A percentile compares a stretch with the other conserved stretches of the same genome.
These are phyloP conservation scores for Adansonia rubrostipa DNA, from an alignment of 441 rosid genomes.

Conservation along the genomic window DNA sequence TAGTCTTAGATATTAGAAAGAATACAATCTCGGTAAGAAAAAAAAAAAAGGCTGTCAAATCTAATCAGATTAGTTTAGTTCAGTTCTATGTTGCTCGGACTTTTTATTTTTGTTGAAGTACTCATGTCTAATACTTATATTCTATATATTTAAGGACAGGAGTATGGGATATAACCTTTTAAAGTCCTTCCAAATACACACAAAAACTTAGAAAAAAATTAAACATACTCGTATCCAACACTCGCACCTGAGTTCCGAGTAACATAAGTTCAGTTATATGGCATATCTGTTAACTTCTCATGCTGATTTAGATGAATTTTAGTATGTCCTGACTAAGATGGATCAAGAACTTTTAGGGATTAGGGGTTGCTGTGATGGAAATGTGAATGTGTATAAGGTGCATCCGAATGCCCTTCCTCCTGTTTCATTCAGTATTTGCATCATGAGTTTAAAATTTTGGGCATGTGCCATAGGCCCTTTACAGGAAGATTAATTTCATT, in stretches of 20 bases:
- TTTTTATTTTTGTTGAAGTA: no score
- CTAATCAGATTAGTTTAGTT: slow-evolving; percentile 24
- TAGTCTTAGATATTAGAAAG: slow-evolving; percentile 27
- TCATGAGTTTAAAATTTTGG: no score
- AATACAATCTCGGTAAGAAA: slow-evolving; percentile 15
- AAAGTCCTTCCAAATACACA: no score
- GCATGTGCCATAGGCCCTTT: no score
- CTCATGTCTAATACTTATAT: no score
- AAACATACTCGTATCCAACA: no score
- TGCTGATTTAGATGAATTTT: slow-evolving; percentile 4
- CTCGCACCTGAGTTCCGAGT: no score
- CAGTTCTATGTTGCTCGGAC: neutral
- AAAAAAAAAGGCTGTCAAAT: neutral
- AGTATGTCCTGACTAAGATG: slow-evolving; percentile 23
- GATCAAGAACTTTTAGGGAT: slow-evolving; percentile 20
- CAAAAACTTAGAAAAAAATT: no score
- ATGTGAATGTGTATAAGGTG: slow-evolving; percentile 37
- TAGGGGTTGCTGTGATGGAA: slow-evolving; percentile 41
- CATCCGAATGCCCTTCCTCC: slow-evolving; percentile 44
- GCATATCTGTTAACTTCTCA: slow-evolving; percentile 12
- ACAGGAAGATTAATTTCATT: no score
- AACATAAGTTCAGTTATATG: no score
- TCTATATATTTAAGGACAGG: no score
- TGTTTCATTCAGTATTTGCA: slow-evolving; percentile 3
- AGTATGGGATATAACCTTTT: no score